Conservation (phyloP, 2,329 filamentous ascomycete genomes). For the Penicillium sp. region DNA sequence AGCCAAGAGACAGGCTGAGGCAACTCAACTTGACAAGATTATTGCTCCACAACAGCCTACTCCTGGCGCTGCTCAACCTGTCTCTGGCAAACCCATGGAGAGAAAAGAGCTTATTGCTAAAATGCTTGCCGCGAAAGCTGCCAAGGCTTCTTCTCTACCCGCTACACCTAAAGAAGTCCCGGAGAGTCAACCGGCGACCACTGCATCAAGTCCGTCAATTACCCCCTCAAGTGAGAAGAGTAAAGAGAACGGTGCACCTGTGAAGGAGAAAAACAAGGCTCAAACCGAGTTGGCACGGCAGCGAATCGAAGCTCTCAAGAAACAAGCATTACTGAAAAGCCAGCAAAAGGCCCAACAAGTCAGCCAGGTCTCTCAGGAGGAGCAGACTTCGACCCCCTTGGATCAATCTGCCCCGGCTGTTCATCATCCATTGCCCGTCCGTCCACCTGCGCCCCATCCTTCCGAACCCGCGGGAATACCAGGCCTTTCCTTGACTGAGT, state of each 20-base stretch:
- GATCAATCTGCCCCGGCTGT: slow-evolving; percentile 18
- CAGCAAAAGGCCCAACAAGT: slow-evolving; percentile 33
- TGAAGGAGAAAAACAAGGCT: slow-evolving; percentile 57
- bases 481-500: slow-evolving; percentile 54
- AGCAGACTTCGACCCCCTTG: neutral
- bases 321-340: slow-evolving; percentile 47
- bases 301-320: slow-evolving; percentile 75
- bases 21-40: neutral
- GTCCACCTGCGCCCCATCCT: slow-evolving; percentile 36
- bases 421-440: slow-evolving; percentile 42
- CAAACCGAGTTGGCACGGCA: slow-evolving; percentile 76
- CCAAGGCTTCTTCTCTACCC: slow-evolving; percentile 47
- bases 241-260: slow-evolving; percentile 31
- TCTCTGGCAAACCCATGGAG: slow-evolving; percentile 55
- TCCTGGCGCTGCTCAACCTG: neutral
- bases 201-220: slow-evolving; percentile 6
- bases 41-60: neutral
- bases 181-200: slow-evolving; percentile 3
- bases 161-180: slow-evolving; percentile 19
- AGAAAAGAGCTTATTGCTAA: slow-evolving; percentile 77
- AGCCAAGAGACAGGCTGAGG: neutral
- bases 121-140: slow-evolving; percentile 71
- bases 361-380: neutral
- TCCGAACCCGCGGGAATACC: slow-evolving; percentile 48
- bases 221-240: slow-evolving; percentile 12